Evolutionary conservation across 2,329 filamentous ascomycete species (phyloP).

Genomic region (Ramularia collo-cygni): DNA sequence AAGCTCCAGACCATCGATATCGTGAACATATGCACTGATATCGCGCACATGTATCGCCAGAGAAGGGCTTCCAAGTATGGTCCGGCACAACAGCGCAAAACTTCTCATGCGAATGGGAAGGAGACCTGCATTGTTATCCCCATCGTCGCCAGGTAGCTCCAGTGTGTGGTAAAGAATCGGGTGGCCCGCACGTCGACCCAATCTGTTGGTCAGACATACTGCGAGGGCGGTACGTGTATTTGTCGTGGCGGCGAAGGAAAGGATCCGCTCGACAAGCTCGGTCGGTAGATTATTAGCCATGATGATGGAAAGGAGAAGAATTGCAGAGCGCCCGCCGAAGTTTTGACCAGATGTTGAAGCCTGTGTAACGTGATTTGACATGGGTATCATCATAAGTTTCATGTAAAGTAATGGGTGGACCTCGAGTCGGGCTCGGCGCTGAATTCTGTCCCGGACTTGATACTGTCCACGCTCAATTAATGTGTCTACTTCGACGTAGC

Average conservation of each 20-base stretch:
- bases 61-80: slow-evolving; percentile 1
- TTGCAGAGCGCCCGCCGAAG: no score
- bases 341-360: no score
- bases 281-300: slow-evolving; percentile 1
- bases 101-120: neutral
- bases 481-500: no score
- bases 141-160: neutral
- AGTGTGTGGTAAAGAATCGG: slow-evolving; percentile 3
- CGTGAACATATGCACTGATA: neutral
- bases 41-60: slow-evolving; percentile 2
- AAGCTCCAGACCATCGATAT: neutral
- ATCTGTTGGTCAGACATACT: slow-evolving; percentile 4
- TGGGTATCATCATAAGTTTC: no score
- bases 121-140: neutral
- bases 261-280: slow-evolving; percentile 2
- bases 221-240: slow-evolving; percentile 1
- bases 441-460: no score
- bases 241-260: slow-evolving; percentile 1
- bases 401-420: no score
- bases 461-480: no score
- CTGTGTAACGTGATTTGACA: no score
- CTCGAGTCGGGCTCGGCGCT: no score
- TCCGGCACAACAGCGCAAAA: slow-evolving; percentile 4
- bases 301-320: no score
- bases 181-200: neutral